Base-by-base conservation (phyloP, 306 rosid species). In the Cyclanthera cordifolia region DNA sequence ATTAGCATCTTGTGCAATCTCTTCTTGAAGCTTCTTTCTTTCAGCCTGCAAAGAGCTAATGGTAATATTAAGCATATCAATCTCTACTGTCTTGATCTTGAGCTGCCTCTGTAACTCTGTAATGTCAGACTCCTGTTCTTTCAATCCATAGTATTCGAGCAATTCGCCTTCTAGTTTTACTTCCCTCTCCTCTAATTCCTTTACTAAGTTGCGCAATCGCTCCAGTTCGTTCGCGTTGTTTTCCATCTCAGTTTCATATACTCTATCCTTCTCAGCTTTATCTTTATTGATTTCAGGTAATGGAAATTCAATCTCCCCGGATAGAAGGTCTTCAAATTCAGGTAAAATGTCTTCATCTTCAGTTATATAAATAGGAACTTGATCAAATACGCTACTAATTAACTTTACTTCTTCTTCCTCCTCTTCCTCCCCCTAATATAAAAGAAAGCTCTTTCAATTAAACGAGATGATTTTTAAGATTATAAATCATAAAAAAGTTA, bases 111-210 rank as follows among this genome's bases (percentile, higher is more conserved):
- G 96, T 65, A 94, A 64, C 79, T 90, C 99, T 14, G 74, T 64
- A 55, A 94, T 53, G 46, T 85, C 99, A 39, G 95, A 88, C 83
- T 90, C 99, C 75, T 94, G 97, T 77, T 90, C 99, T 84, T 84
- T 90, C 79, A 94, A 74, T 59, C 99, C 99, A 66, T 94, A 94
- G 76, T 94, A 94, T 80, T 90, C 99, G 0, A 94, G 99, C 79
- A 94, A 77, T 76, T 94, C 99, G 7, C 95, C 97, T 81, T 94
- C 99, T 28, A 94, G 91, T 73, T 88, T 94, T 75, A 90, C 97
- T 81, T 94, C 99, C 77, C 97, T 86, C 83, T 94, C 99, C 85
- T 94, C 99, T 83, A 94, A 73, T 71, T 94, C 97, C 79, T 82
- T 79, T 51, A 90, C 99, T 25, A 90, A 82, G 48, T 61, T 71